These are phyloP conservation scores for Apiosordaria backusii DNA, from an alignment of 495 filamentous ascomycete species.

Conservation along the genomic window DNA sequence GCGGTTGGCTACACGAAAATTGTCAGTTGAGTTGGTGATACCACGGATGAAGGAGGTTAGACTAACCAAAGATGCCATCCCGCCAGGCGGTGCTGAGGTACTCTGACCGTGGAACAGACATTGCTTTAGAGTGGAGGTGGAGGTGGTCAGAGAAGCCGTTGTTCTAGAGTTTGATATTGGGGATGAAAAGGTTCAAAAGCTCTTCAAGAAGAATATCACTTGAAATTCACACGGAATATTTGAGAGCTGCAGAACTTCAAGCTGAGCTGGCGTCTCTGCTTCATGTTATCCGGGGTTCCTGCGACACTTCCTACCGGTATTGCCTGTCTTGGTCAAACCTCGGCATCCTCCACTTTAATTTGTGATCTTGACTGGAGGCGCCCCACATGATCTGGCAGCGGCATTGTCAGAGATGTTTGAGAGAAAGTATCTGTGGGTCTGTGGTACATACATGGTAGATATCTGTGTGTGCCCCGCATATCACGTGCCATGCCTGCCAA, in stretches of 20 bases:
- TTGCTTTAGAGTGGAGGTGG: conserved; percentile 29
- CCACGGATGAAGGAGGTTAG: not conserved
- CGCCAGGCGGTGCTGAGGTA: conserved; percentile 81
- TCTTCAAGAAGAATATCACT: no score
- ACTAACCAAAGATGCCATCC: conserved; percentile 74
- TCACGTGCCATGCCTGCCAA: no score
- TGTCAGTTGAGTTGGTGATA: not conserved
- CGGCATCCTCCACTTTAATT: conserved; percentile 5
- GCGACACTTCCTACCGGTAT: not conserved
- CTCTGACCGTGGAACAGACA: conserved; percentile 66
- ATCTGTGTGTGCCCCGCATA: no score
- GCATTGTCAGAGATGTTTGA: no score
- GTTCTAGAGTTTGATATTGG: not conserved
- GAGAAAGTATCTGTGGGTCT: no score
- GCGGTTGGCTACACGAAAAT: conserved; percentile 59
- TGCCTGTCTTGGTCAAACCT: not conserved
- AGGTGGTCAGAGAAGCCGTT: not conserved
- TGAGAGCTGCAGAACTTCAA: not conserved
- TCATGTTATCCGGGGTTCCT: conserved; percentile 2
- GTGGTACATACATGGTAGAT: no score
- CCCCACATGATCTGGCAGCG: no score
- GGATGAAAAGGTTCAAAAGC: not conserved
- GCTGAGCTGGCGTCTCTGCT: not conserved
- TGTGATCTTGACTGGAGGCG: not conserved
- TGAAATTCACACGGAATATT: not conserved